Base-by-base conservation (phyloP, 441 rosid species). In the Corymbia citriodora region DNA sequence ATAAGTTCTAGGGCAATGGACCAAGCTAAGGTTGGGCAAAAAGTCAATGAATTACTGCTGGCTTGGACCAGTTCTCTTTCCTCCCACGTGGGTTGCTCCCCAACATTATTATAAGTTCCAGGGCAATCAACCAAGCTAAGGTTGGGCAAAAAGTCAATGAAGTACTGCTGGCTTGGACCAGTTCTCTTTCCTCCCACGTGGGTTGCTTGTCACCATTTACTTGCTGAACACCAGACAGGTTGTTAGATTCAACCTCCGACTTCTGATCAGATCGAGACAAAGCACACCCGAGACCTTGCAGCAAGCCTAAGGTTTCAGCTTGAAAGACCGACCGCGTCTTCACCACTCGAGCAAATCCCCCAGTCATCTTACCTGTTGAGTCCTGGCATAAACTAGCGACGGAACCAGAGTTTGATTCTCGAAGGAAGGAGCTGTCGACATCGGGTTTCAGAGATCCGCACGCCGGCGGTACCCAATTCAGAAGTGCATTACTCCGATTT, bases 201-300 rank as follows among this genome's bases (percentile, higher is more conserved):
- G 21, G 74, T 0, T 1, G 40, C 74, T 68, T 21, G 8, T 17
- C 21, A 0, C 45, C 79, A 31, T 0, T 21, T 68, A 0, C 40
- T 68, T 31, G 40, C 36, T 68, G 79, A 68, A 0, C 40, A 4
- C 16, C n/a, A 1, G 7, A 31, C 0, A 31, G 0, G 79, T 31
- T 8, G 74, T 65, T 19, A n/a, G 11, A n/a, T 65, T 65, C 74
- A n/a, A 65, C 74, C 5, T 15, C 36, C 74, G 10, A 65, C 18
- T 15, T n/a, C 9, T 65, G 0, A 65, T 65, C 40, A 13, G 27
- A 33, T 33, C 33, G 33, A 33, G 33, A 33, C 33, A 33, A 21
- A 0, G 27, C 61, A 21, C 9, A 21, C 61, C 61, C 11, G 23
- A 57, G 61, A 57, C 61, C 61, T 57, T 57, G 27, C 61, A 10